Evolutionary conservation across 768 basidiomycete species (phyloP).

Genomic region (Tubosaeta sp.): DNA sequence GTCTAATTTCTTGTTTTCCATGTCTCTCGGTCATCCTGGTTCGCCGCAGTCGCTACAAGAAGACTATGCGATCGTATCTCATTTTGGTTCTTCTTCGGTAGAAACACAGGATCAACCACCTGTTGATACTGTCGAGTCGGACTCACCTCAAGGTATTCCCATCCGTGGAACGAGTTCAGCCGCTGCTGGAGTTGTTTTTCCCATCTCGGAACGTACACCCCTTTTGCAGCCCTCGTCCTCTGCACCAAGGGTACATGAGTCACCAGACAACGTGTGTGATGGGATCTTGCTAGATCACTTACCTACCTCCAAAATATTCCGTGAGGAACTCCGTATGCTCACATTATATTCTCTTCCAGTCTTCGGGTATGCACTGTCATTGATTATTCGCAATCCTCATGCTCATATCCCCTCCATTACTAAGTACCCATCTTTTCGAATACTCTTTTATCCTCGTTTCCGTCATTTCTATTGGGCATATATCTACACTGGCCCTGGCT

Average conservation of each 20-base stretch:
- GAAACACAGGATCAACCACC: constrained; percentile 4
- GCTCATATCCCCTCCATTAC: background rate
- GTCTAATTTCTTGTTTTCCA: background rate
- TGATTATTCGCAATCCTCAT: background rate
- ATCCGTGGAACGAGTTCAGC: constrained; percentile 9
- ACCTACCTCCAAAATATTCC: constrained; percentile 35
- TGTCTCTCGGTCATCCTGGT: constrained; percentile 18
- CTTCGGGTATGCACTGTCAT: constrained; percentile 51
- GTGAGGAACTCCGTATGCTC: constrained; percentile 59
- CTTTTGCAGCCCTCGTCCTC: constrained; percentile 44
- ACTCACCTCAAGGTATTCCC: constrained; percentile 17
- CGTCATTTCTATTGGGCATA: constrained; percentile 84
- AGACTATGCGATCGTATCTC: constrained; percentile 61
- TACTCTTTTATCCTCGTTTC: constrained; percentile 82
- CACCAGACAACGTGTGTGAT: constrained; percentile 26
- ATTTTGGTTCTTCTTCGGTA: constrained; percentile 36
- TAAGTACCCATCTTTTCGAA: constrained; percentile 75
- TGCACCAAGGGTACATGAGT: constrained; percentile 56
- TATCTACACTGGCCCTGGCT: constrained; percentile 86
- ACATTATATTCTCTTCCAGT: constrained; percentile 66
- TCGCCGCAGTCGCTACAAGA: constrained; percentile 48
- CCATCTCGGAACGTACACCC: constrained; percentile 51
- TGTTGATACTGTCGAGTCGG: constrained; percentile 2
- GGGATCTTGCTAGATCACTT: constrained; percentile 13
- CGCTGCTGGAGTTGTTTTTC: background rate